Evolutionary conservation across 176 grass and related monocot species (phyloP).

Genomic region (Poa annua): DNA sequence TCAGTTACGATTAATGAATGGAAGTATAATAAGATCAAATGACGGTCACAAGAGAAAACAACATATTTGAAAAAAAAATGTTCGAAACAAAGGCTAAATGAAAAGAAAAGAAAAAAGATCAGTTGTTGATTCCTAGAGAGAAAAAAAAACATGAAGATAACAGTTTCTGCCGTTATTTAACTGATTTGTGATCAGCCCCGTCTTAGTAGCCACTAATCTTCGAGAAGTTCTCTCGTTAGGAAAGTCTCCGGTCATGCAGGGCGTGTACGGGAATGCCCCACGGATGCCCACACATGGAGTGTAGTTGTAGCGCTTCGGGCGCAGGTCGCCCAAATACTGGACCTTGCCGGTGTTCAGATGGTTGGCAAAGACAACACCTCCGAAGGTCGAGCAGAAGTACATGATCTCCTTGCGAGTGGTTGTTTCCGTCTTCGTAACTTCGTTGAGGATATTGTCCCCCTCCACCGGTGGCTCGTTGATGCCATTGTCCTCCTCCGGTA

Average conservation of each 20-base stretch:
- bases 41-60: too few species aligned
- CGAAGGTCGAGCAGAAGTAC: neutral
- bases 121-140: neutral
- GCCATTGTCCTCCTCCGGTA: too few species aligned
- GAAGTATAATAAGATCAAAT: too few species aligned
- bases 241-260: neutral
- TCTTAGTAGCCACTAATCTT: neutral
- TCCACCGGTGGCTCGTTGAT: neutral
- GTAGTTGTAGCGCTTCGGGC: neutral
- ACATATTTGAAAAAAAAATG: neutral
- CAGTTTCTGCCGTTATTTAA: neutral
- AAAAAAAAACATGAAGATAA: too few species aligned
- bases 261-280: neutral
- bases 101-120: neutral
- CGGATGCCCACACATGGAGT: neutral
- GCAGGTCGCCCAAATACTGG: neutral
- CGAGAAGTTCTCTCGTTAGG: neutral
- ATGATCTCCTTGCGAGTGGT: constrained; percentile 15
- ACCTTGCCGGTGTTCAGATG: neutral
- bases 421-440: neutral
- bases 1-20: too few species aligned
- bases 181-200: neutral
- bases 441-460: too few species aligned
- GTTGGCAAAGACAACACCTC: neutral
- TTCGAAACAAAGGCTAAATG: neutral